These are phyloP conservation scores for Auricularia cornea DNA, from an alignment of 768 basidiomycete species.

Conservation along the genomic window DNA sequence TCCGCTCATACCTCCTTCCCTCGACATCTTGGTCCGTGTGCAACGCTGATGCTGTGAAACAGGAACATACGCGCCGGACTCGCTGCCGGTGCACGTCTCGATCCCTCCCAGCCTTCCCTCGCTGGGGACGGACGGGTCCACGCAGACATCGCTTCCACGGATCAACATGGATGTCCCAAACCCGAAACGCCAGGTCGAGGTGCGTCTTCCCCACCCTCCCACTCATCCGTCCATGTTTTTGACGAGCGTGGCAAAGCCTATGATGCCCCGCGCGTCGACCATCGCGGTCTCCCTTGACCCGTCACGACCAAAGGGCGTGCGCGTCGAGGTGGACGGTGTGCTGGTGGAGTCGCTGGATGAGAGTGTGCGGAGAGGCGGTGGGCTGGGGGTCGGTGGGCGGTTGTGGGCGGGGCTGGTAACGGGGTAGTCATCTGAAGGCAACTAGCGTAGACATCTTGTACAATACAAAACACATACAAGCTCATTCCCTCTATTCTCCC, in stretches of 20 bases:
- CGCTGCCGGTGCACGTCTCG: slow-evolving; percentile 71
- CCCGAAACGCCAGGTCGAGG: slow-evolving; percentile 22
- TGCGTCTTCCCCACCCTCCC: slow-evolving; percentile 26
- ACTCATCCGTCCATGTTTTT: no score
- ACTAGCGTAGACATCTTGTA: no score
- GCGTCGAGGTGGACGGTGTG: slow-evolving; percentile 49
- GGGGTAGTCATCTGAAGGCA: no score
- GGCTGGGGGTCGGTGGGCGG: slow-evolving; percentile 58
- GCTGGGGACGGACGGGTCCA: slow-evolving; percentile 36
- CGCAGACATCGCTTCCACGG: slow-evolving; percentile 20
- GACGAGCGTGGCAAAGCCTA: slow-evolving; percentile 56
- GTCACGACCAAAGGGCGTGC: slow-evolving; percentile 42
- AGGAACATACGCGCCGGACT: slow-evolving; percentile 48
- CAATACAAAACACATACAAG: no score
- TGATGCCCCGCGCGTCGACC: slow-evolving; percentile 57
- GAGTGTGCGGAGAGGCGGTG: slow-evolving; percentile 61
- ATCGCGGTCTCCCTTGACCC: slow-evolving; percentile 57
- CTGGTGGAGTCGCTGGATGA: slow-evolving; percentile 59
- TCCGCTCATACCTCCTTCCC: no score
- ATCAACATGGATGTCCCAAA: slow-evolving; percentile 20
- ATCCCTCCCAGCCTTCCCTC: slow-evolving; percentile 18
- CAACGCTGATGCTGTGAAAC: not conserved
- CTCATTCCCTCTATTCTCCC: no score
- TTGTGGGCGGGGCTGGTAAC: slow-evolving; percentile 34
- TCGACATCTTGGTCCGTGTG: not conserved